Conservation (phyloP, 2,329 filamentous ascomycete genomes). For the Clonostachys rosea region DNA sequence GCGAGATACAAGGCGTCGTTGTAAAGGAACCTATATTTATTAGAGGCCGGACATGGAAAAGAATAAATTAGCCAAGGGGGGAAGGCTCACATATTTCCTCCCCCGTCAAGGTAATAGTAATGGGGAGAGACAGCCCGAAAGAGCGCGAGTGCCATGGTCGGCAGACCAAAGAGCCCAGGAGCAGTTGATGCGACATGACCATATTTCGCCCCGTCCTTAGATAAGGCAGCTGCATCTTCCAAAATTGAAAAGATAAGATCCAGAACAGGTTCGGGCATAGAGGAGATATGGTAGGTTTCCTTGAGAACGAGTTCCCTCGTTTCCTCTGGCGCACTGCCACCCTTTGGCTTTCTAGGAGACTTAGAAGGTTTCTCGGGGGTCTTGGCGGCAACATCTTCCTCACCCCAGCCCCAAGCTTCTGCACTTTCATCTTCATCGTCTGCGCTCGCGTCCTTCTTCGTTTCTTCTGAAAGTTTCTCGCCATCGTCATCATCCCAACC, state of each 20-base stretch:
- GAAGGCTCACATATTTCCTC: constrained; percentile 57
- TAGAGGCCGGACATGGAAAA: background rate
- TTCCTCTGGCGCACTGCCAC: constrained; percentile 6
- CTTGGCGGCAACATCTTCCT: constrained; percentile 43
- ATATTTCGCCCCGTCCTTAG: constrained; percentile 42
- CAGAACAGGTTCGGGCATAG: constrained; percentile 76
- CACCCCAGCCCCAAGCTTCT: constrained; percentile 86
- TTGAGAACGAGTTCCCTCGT: constrained; percentile 69
- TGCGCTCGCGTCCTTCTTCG: constrained; percentile 8
- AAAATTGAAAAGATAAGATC: constrained; percentile 56
- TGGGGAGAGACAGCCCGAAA: constrained; percentile 73
- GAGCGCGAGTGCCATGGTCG: constrained; percentile 70
- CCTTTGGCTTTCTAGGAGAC: constrained; percentile 1
- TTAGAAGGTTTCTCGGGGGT: constrained; percentile 7
- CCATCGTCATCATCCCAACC: constrained; percentile 70
- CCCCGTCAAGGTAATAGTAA: constrained; percentile 61
- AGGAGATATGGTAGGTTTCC: constrained; percentile 85
- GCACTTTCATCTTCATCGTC: constrained; percentile 42
- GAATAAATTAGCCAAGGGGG: background rate
- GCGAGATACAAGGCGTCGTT: constrained; percentile 63
- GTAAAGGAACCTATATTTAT: constrained; percentile 52
- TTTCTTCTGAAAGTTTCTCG: constrained; percentile 12
- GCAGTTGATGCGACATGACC: constrained; percentile 64
- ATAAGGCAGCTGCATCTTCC: constrained; percentile 58
- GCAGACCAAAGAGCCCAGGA: constrained; percentile 65